Evolutionary conservation across 257 asterid species (phyloP), one percentile per base, ranked within the genome.

Genomic region (Fraxinus quadrangulata): DNA sequence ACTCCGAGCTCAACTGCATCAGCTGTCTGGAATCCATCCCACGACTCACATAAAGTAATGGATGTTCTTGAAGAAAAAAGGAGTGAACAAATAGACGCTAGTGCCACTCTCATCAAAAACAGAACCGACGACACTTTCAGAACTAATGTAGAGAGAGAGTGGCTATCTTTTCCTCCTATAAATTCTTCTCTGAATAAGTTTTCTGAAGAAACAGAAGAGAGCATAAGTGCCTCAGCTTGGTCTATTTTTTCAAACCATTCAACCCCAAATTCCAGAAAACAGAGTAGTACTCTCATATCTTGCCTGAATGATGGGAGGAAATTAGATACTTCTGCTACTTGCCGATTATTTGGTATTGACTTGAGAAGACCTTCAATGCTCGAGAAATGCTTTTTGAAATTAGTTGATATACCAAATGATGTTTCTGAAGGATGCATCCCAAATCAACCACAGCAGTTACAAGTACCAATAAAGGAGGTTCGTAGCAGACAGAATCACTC

Each of bases 311-410:
- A 82, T 59, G 85, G 78, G 70, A 87, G 81, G 83, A 89, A 92
- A 77, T 59, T 88, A 6, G 94, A 88, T 30, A 69, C 79, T 68
- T 73, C 78, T 77, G 78, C 86, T 39, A 79, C 92, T 21, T 89
- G 93, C 80, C 85, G 97, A 47, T 84, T 96, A 85, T 93, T 96
- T 75, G 99, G 99, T 81, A 78, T 96, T 76, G 97, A 96, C 69
- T 84, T 96, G 87, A 96, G 86, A 67, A 81, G 87, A 34, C 85
- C 97, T 78, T 85, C 93, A 6, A 24, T 78, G 9, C 33, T 34
- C 40, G 89, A 84, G 70, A 83, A 79, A 69, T 83, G 77, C 6
- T 70, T 83, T 68, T 23, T 75, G 74, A 79, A 85, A 82, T 72
- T 85, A n/a, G 78, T 75, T 31, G 84, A 71, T 34, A 21, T 59